Evolutionary conservation across 441 rosid species (phyloP), one percentile per base, ranked within the genome.

Genomic region (Populus hybrid): DNA sequence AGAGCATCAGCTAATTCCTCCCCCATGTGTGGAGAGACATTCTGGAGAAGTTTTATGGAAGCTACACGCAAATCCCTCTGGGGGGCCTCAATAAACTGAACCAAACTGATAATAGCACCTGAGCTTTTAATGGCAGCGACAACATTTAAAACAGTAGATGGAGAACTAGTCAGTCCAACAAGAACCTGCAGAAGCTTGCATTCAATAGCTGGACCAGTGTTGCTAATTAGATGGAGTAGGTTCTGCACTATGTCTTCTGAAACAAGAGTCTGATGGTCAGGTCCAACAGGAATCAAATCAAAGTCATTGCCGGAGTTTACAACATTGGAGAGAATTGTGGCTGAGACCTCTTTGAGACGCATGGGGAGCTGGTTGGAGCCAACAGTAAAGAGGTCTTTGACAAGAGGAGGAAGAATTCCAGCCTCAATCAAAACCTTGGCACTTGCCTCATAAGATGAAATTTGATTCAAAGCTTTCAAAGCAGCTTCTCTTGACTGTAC

Each of bases 131-230:
- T 91, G 46, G 97, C 97, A 68, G 97, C 79, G 66, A 93, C 98
- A 18, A 94, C 93, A 12, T 90, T 88, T 36, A 82, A 35, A 78
- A 94, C 95, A 57, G 98, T 83, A 72, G 85, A 78, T n/a, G 83
- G 85, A 64, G 89, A 88, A 79, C 40, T 79, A 11, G 97, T 92
- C 76, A 95, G 92, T 81, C 99, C 99, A 70, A 91, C 97, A 70
- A 95, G 99, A 84, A 95, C 97, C 86, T 94, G 98, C 77, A 95
- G 86, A 75, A 95, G 97, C 77, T 95, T 92, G 91, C 99, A 92
- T 83, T 91, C 98, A 57, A 95, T 92, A 36, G 95, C 87, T 53
- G 99, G 99, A 79, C 98, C 99, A 0, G 99, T 95, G 87, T 95
- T 92, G 88, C 97, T 95, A 75, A 95, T 94, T 21, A 95, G 86